Conservation (phyloP, 768 basidiomycete genomes). For the Cubamyces sp. region DNA sequence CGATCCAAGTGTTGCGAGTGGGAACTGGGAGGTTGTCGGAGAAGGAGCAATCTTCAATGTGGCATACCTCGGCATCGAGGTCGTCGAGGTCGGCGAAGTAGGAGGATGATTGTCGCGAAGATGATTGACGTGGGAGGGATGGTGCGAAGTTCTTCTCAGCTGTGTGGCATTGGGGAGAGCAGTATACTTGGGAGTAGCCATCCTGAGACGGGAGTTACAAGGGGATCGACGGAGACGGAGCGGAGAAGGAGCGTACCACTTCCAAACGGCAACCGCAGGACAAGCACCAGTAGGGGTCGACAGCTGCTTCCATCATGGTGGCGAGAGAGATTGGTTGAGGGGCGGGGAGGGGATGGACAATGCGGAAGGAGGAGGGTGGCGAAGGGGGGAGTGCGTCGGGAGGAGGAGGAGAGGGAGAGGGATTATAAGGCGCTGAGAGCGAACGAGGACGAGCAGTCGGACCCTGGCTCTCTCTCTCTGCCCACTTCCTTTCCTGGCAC, state of each 20-base stretch:
- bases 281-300: constrained; percentile 77
- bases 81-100: constrained; percentile 20
- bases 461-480: neutral
- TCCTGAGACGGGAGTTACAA: constrained; percentile 38
- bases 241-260: constrained; percentile 38
- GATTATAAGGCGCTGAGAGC: constrained; percentile 23
- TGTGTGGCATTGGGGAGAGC: constrained; percentile 51
- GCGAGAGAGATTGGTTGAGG: neutral
- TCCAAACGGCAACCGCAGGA: constrained; percentile 62
- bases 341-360: constrained; percentile 15
- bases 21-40: neutral
- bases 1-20: constrained; percentile 38
- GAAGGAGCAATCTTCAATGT: constrained; percentile 5
- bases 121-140: constrained; percentile 9
- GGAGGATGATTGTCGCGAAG: constrained; percentile 11
- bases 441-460: constrained; percentile 14
- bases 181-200: constrained; percentile 47
- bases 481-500: neutral
- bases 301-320: constrained; percentile 35
- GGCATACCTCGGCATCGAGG: constrained; percentile 14
- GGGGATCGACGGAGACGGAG: constrained; percentile 8
- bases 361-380: constrained; percentile 26
- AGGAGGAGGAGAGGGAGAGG: constrained; percentile 9
- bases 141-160: constrained; percentile 36
- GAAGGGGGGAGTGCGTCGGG: constrained; percentile 25